Evolutionary conservation across 2,329 filamentous ascomycete species (phyloP), one percentile per base, ranked within the genome.

Genomic region (Colletotrichum orchidophilum): DNA sequence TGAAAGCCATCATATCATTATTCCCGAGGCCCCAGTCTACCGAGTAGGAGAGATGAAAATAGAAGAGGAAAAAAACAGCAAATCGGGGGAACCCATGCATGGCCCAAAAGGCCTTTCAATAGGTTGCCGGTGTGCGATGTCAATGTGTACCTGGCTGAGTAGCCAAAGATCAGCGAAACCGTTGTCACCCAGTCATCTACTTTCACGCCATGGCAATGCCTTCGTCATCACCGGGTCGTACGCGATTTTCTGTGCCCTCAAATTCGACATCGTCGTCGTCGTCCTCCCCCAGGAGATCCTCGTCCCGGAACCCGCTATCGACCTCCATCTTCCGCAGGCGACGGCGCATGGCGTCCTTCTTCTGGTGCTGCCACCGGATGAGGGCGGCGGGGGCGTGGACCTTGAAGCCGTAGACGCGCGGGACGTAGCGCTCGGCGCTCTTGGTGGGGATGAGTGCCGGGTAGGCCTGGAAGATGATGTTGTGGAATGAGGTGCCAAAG

Each of bases 381-480:
- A 99, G 86, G 3, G 96, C 92, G 0, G 96, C 96, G 18, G 93
- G 89, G 5, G 95, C 94, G 83, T 99, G 96, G 6, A 99, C 95
- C 78, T 94, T 94, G 87, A 99, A 99, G 39, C 96, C 96, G 81
- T 96, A 99, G 72, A 97, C 93, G 70, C 93, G 91, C 27, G 96
- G 96, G 67, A 96, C 90, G 83, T 98, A 98, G 75, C 96, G 90
- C 74, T 94, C 91, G 73, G 91, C 87, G 76, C 91, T 94, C 87
- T 98, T 99, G 75, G 91, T 86, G 3, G 96, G 96, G 62, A 97
- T 91, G 76, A 99, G 88, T 27, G 93, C 91, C 6, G 96, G 96
- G 81, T 98, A 98, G 66, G 99, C 96, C 82, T 99, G 96, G 86
- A 99, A 98, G 73, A 99, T 91, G 83, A 99, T 98, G 84, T 98